Conservation (phyloP, 192 early-diverging fungal genomes). For the Glomus cerebriforme region DNA sequence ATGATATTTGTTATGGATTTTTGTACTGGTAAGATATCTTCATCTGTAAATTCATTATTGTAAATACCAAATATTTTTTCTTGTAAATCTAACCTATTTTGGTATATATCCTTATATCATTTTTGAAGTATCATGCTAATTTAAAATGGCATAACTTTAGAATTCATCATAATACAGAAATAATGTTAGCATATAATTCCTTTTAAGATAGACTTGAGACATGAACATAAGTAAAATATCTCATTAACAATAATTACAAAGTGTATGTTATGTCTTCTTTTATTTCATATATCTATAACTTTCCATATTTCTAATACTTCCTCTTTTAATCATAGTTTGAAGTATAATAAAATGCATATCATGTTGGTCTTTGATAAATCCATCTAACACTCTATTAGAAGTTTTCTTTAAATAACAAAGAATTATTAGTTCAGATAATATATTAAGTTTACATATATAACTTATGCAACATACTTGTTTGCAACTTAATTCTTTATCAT, state of each 20-base stretch:
- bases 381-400: neutral
- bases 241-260: neutral
- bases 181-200: neutral
- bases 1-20: neutral
- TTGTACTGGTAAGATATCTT: neutral
- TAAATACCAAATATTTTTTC: neutral
- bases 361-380: neutral
- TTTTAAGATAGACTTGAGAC: neutral
- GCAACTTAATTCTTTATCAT: neutral
- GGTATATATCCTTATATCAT: neutral
- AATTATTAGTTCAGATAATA: neutral
- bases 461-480: neutral
- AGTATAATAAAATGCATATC: neutral
- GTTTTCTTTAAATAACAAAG: neutral
- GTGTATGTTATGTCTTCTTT: neutral
- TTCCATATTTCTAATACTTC: conserved; percentile 1
- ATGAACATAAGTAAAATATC: neutral
- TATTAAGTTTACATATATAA: neutral
- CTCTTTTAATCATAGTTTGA: neutral
- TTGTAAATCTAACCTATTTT: neutral
- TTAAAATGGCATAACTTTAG: too few species aligned
- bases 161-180: too few species aligned
- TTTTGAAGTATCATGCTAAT: neutral
- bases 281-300: neutral
- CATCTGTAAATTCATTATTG: neutral